Evolutionary conservation across 2,329 filamentous ascomycete genomes (phyloP), one percentile per base, ranked within the genome.

Genomic region (Penicillium decumbens): DNA sequence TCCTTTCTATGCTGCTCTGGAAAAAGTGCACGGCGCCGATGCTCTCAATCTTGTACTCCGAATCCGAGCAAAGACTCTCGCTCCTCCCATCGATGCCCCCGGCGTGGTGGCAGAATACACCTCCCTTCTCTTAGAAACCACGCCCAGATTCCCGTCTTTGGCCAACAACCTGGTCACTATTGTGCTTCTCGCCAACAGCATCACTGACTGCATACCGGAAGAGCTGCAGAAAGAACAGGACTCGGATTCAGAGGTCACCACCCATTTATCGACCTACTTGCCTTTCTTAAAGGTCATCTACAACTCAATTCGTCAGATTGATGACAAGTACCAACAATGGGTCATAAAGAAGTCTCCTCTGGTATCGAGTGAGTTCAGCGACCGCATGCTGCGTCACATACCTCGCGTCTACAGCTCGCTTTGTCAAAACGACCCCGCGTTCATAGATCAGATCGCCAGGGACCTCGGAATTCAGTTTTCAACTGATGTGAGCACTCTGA

Each of bases 311-410:
- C 64, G 62, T 24, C 58, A 58, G 24, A 58, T 71, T 8, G 70
- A 74, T 50, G 53, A 61, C 13, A 59, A 59, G 20, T 72, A 72
- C 43, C 71, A 74, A 48, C 55, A 59, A 28, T 66, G 67, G 45
- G 67, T 75, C 18, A 60, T 62, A 6, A 75, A 74, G 46, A 75
- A 75, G 43, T 67, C 65, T 1, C 55, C 69, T 6, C 73, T 72
- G 68, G 49, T 74, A 9, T 70, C 70, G 3, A 69, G 68, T 41
- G 73, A 76, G n/a, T 62, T 64, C 27, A 73, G 68, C 45, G 64
- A 68, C 4, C 54, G 60, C 12, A 55, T 75, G n/a, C 53, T 74
- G 37, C 65, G 67, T 20, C 49, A 54, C 12, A 58, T 75, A 12
- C 60, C 63, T 13, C 58, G 51, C 27, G 54, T 59, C 37, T 71